phyloP scores from a whole-genome alignment of 164 flowering plant genomes.

The Chimonanthus salicifolius region DNA sequence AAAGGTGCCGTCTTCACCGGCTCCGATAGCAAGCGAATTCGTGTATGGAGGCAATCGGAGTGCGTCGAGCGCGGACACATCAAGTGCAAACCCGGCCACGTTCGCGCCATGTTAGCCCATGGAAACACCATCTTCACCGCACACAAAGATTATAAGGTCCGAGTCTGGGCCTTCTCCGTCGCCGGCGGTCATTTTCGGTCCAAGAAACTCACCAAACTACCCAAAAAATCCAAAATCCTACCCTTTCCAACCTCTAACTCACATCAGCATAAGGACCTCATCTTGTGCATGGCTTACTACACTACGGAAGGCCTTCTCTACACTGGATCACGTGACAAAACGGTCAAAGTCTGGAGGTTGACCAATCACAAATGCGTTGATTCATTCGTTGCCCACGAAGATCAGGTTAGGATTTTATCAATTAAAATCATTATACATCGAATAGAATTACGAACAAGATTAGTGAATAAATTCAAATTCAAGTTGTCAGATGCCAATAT shows the following conservation, averaged over 20 bases:
- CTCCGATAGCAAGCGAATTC: constrained; percentile 33
- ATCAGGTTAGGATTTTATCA: background rate
- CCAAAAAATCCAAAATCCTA: constrained; percentile 8
- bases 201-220: constrained; percentile 17
- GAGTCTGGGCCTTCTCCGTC: constrained; percentile 24
- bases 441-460: too few relatives aligned
- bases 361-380: constrained; percentile 23
- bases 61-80: constrained; percentile 30
- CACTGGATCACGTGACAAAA: constrained; percentile 34
- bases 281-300: constrained; percentile 46
- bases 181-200: constrained; percentile 10
- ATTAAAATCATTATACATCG: too few relatives aligned
- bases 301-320: constrained; percentile 27
- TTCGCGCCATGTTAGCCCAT: constrained; percentile 32
- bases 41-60: constrained; percentile 38
- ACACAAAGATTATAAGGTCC: constrained; percentile 30
- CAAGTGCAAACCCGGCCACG: constrained; percentile 23
- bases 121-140: constrained; percentile 28
- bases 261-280: constrained; percentile 28
- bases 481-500: too few relatives aligned
- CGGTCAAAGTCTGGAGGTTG: constrained; percentile 32
- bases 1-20: constrained; percentile 34
- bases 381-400: constrained; percentile 35
- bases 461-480: too few relatives aligned
- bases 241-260: constrained; percentile 11